These are phyloP conservation scores for Skeletonema potamos DNA, from an alignment of 108 stramenopile genomes.

Conservation along the genomic window DNA sequence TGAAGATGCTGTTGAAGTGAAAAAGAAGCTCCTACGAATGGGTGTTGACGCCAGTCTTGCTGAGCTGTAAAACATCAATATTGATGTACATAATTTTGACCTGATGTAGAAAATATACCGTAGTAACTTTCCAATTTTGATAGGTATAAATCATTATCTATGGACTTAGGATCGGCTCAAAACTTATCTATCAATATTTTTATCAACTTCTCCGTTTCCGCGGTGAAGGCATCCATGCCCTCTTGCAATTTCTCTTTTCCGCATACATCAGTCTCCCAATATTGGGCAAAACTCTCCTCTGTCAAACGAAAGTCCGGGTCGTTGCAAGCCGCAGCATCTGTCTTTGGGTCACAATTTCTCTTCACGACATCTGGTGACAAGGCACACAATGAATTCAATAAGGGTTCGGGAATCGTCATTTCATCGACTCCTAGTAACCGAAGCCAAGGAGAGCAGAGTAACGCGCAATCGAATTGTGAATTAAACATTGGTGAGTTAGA, in stretches of 20 bases:
- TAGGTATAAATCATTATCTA: background rate
- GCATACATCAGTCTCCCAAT: constrained; percentile 90
- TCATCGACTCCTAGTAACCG: constrained; percentile 63
- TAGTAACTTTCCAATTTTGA: background rate
- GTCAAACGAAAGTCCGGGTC: constrained; percentile 62
- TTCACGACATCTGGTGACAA: constrained; percentile 35
- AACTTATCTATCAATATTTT: constrained; percentile 70
- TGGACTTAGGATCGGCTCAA: background rate
- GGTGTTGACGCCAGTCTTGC: constrained; percentile 35
- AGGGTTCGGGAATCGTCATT: constrained; percentile 84
- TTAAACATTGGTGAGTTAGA: background rate
- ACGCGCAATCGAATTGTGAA: too few relatives aligned
- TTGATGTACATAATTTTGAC: background rate
- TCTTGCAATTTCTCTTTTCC: constrained; percentile 93
- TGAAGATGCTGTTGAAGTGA: constrained; percentile 47
- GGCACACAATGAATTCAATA: constrained; percentile 58
- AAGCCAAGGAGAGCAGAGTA: background rate
- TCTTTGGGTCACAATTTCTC: constrained; percentile 39
- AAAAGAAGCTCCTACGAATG: constrained; percentile 29
- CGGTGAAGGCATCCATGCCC: constrained; percentile 90
- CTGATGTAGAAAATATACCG: background rate
- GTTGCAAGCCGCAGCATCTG: constrained; percentile 54
- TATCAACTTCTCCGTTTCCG: constrained; percentile 86
- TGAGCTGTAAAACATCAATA: background rate
- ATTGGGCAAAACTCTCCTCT: constrained; percentile 53